Conservation (phyloP, 805 yeast species). For the Candida khao-thaluensis region DNA sequence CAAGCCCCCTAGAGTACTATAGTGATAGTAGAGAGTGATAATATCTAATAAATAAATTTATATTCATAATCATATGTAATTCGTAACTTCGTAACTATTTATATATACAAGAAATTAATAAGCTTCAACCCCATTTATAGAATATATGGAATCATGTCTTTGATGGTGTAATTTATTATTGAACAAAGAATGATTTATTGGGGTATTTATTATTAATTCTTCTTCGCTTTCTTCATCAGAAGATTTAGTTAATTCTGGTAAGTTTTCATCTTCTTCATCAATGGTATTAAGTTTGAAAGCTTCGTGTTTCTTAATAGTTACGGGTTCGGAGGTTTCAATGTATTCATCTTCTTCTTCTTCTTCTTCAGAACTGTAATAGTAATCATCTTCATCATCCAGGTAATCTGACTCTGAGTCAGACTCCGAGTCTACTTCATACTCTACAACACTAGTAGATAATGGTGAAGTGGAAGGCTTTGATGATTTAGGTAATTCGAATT, state of each 20-base stretch:
- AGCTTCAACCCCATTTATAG: constrained; percentile 35
- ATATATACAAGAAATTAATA: constrained; percentile 19
- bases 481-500: constrained; percentile 12
- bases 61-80: constrained; percentile 1
- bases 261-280: constrained; percentile 13
- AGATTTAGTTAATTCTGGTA: constrained; percentile 14
- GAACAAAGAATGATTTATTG: constrained; percentile 12
- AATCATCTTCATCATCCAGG: constrained; percentile 19
- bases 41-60: too few species aligned
- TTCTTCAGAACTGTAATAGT: constrained; percentile 21
- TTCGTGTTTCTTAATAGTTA: constrained; percentile 3
- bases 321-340: constrained; percentile 1
- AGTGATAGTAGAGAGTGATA: too few species aligned
- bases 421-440: constrained; percentile 35
- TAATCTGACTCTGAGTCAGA: constrained; percentile 20
- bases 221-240: constrained; percentile 12
- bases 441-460: constrained; percentile 33
- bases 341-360: constrained; percentile 18
- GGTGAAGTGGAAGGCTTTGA: constrained; percentile 11
- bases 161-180: constrained; percentile 18
- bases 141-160: constrained; percentile 33
- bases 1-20: too few species aligned
- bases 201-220: constrained; percentile 6
- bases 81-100: constrained; percentile 7
- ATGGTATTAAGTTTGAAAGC: constrained; percentile 9